Evolutionary conservation across 768 basidiomycete species (phyloP), one percentile per base, ranked within the genome.

Genomic region (Phanerochaete sordida): DNA sequence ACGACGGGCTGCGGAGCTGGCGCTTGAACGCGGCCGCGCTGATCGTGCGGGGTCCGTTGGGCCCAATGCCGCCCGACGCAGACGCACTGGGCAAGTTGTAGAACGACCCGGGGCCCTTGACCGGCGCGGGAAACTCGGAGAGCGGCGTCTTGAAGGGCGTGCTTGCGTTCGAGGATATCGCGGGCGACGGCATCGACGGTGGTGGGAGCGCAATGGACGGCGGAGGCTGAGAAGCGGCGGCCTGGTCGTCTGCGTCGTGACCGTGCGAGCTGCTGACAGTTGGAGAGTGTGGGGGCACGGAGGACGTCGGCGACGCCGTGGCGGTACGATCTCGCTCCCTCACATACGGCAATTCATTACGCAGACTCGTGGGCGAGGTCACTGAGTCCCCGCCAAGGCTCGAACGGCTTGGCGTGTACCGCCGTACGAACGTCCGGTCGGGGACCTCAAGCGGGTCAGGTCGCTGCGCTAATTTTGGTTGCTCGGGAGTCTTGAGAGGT

Each of bases 11-110:
- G 23, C 76, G 75, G 1, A 65, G 69, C 47, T 76, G 76, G 31
- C 79, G 84, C 28, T 87, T 76, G 73, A 92, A 92, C 26, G 89
- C 89, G 5, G 88, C 87, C 0, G 89, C 90, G 2, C 87, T 83
- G 55, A 92, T 91, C 57, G 83, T 92, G 45, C 86, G 79, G 15
- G 80, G 70, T 57, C 39, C 66, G 33, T 58, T 48, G 43, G 66
- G 46, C 64, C 58, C 61, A 69, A 69, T 46, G 68, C 61, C 48
- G 73, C 72, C 60, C 47, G 66, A 68, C 62, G 60, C 64, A 35
- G 64, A 56, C 24, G 56, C 50, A 45, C 43, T 55, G 19, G 59
- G 60, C 13, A 64, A 62, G 65, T 49, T 66, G 62, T 68, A 68
- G 49, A 70, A 59, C 27, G 68, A 61, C 51, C 47, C 64, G 15